Base-by-base conservation (phyloP, 2,329 filamentous ascomycete species). In the Phialemonium atrogriseum region DNA sequence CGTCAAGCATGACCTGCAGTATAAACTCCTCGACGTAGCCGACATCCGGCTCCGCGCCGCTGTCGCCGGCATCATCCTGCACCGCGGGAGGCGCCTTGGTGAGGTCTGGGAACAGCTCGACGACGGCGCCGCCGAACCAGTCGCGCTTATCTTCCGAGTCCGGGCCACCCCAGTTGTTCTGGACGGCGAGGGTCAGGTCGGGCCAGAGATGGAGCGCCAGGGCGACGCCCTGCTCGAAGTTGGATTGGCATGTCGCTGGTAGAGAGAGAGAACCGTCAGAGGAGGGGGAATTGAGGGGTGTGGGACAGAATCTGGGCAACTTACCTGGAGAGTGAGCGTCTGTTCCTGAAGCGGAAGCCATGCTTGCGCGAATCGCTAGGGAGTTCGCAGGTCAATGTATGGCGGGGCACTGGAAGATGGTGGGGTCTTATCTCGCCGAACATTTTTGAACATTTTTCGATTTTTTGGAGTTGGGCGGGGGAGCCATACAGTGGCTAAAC, bases 61-160 rank as follows among this genome's bases (percentile, higher is more conserved):
- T n/a, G 31, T 43, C 44, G 39, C 35, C 16, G 33, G 29, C 23
- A 33, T 20, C n/a, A n/a, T n/a, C n/a, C n/a, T n/a, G n/a, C n/a
- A n/a, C n/a, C 12, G 37, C 32, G 38, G 29, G 50, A 38, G 39
- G 45, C 30, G 41, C 45, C 28, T 42, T 49, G 61, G 6, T 60
- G 43, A 94, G 75, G 43, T 87, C 72, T 14, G 67, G 65, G 46
- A 95, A 81, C 40, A 94, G 75, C 16, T 94, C 85, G 37, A 80
- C 81, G 32, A 96, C 70, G 25, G 83, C 84, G 41, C 87, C 88
- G 31, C 84, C 89, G 49, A 98, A 84, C 89, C 88, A 96, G 68
- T 94, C 89, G 49, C 89, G 83, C 66, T 96, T 96, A 59, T 93
- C 86, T 38, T 69, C 58, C 14, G 78, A 81, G 50, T 86, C 78